These are phyloP conservation scores for Peronosclerospora sorghi DNA, from an alignment of 352 stramenopile genomes.

Conservation along the genomic window DNA sequence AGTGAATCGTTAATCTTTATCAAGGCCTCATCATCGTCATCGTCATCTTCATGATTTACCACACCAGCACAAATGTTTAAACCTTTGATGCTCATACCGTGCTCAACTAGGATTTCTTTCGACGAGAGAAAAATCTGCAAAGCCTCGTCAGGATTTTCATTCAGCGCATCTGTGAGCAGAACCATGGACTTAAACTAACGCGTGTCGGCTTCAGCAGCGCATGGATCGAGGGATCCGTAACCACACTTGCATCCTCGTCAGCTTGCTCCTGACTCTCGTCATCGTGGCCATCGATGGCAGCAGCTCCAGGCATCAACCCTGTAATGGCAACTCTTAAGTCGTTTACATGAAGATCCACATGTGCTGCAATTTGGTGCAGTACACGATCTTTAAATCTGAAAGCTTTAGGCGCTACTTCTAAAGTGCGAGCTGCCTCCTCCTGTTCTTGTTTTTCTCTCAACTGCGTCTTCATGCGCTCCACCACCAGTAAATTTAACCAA, in stretches of 20 bases:
- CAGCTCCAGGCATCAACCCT: constrained; percentile 11
- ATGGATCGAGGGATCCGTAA: constrained; percentile 16
- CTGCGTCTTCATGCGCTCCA: constrained; percentile 28
- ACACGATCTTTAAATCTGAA: constrained; percentile 58
- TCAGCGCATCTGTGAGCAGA: constrained; percentile 31
- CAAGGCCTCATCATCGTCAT: constrained; percentile 1
- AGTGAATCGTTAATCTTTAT: constrained; percentile 17
- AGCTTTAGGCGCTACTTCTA: constrained; percentile 9
- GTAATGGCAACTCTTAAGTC: constrained; percentile 31
- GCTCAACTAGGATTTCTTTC: constrained; percentile 35
- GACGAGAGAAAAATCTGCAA: constrained; percentile 41
- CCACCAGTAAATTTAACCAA: constrained; percentile 25
- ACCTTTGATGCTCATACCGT: constrained; percentile 37
- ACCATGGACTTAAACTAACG: constrained; percentile 27
- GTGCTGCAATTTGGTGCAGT: constrained; percentile 43
- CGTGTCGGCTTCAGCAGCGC: constrained; percentile 26
- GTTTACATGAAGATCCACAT: constrained; percentile 44
- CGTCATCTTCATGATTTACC: constrained; percentile 11
- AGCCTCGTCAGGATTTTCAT: constrained; percentile 30
- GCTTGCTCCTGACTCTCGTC: constrained; percentile 16
- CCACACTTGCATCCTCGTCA: constrained; percentile 9
- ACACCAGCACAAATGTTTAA: constrained; percentile 33
- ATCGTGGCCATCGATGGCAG: constrained; percentile 20
- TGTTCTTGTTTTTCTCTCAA: constrained; percentile 20
- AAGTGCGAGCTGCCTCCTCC: constrained; percentile 1